These are phyloP conservation scores for Trypanosoma boissoni DNA, from an alignment of 208 protist genomes.

Conservation along the genomic window DNA sequence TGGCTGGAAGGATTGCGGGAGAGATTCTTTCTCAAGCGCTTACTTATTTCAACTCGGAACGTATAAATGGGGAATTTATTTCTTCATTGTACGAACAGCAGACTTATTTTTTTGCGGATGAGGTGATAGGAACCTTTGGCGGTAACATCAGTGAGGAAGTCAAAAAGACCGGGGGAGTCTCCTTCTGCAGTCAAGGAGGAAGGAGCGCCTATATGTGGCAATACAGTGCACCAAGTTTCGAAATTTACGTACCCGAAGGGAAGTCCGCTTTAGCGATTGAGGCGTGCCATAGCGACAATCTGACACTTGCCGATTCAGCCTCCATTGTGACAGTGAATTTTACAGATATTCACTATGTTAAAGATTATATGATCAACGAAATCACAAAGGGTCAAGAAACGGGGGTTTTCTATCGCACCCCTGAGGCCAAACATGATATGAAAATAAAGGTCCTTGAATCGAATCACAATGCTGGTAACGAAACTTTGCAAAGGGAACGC, in stretches of 20 bases:
- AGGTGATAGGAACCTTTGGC: slow-evolving; percentile 29
- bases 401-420: not conserved
- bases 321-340: no score
- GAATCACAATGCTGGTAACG: not conserved
- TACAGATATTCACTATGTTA: no score
- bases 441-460: not conserved
- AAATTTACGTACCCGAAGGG: not conserved
- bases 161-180: not conserved
- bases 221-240: not conserved
- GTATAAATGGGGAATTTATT: slow-evolving; percentile 2
- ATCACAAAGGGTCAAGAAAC: not conserved
- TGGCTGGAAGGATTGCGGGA: slow-evolving; percentile 26
- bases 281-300: no score
- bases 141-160: slow-evolving; percentile 4
- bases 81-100: slow-evolving; percentile 24
- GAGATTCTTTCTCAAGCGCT: slow-evolving; percentile 10
- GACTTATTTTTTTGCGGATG: slow-evolving; percentile 21
- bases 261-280: no score
- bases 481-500: not conserved
- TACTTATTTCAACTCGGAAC: not conserved
- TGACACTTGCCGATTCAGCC: no score
- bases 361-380: not conserved
- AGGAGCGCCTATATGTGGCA: slow-evolving; percentile 13
- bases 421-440: not conserved
- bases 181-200: slow-evolving; percentile 23